phyloP scores from a whole-genome alignment of 1,139 yeast species.

The Yarrowia galli region DNA sequence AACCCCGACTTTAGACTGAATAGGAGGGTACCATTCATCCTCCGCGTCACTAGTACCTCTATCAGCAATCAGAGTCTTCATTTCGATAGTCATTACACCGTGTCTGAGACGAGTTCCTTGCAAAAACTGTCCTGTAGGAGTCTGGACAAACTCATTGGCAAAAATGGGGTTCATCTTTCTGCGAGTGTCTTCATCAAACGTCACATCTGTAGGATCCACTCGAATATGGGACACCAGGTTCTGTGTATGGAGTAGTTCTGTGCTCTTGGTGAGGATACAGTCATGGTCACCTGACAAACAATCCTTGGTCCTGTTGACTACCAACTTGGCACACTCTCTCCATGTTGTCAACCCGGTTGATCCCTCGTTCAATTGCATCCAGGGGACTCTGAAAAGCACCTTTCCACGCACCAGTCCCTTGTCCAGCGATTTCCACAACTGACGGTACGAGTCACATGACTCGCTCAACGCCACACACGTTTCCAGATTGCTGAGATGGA shows the following conservation, averaged over 20 bases:
- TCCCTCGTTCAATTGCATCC: background rate
- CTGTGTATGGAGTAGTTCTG: background rate
- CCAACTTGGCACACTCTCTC: background rate
- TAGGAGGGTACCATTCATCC: no score
- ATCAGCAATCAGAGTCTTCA: background rate
- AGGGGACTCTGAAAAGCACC: background rate
- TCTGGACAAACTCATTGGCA: background rate
- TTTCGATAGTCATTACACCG: background rate
- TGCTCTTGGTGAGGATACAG: background rate
- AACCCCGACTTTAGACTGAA: no score
- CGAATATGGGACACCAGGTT: background rate
- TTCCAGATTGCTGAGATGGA: background rate
- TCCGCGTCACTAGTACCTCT: background rate
- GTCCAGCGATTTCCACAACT: background rate
- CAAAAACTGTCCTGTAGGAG: background rate
- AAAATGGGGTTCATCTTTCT: constrained; percentile 6
- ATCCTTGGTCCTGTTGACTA: no score
- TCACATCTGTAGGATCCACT: background rate
- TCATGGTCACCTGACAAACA: no score
- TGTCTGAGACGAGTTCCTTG: background rate
- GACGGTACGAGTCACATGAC: background rate
- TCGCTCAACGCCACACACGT: background rate
- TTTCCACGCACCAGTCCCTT: background rate
- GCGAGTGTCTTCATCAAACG: background rate
- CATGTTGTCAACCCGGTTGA: background rate